phyloP scores from a whole-genome alignment of 345 rosid species.

The Sisymbrium irio region DNA sequence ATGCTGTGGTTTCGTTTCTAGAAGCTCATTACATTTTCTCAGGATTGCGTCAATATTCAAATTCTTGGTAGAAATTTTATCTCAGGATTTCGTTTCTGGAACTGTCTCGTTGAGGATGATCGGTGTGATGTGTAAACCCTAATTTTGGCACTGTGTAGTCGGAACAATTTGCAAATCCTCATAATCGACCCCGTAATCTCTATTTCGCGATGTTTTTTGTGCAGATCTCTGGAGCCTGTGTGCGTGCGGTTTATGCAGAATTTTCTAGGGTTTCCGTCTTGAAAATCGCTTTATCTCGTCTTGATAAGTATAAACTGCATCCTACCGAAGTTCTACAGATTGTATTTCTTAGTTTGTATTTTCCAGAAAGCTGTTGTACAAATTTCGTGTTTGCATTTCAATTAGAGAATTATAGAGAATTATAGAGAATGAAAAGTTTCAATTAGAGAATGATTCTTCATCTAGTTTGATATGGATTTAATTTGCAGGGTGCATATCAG shows the following conservation, averaged over 20 bases:
- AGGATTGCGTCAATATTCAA: background rate
- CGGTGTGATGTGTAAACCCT: constrained; percentile 9
- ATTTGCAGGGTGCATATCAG: constrained; percentile 13
- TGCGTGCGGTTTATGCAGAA: background rate
- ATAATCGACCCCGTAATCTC: background rate
- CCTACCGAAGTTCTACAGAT: background rate
- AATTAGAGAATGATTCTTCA: background rate
- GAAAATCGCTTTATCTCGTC: background rate
- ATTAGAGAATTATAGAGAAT: too few relatives aligned
- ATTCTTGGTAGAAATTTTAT: background rate
- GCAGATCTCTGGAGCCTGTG: background rate
- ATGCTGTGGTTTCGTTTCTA: background rate
- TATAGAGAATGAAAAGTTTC: background rate
- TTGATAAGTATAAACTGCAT: background rate
- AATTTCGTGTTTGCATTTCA: too few relatives aligned
- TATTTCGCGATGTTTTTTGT: background rate
- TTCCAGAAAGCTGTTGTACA: too few relatives aligned
- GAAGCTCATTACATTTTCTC: background rate
- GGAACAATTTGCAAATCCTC: background rate
- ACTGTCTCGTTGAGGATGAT: background rate
- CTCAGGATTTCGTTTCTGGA: too few relatives aligned
- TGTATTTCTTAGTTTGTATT: background rate
- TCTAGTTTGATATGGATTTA: background rate
- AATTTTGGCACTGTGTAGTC: background rate
- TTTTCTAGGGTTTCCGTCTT: constrained; percentile 2